Conservation (phyloP, 2,329 filamentous ascomycete species). For the Microcyclospora tardicrescens region DNA sequence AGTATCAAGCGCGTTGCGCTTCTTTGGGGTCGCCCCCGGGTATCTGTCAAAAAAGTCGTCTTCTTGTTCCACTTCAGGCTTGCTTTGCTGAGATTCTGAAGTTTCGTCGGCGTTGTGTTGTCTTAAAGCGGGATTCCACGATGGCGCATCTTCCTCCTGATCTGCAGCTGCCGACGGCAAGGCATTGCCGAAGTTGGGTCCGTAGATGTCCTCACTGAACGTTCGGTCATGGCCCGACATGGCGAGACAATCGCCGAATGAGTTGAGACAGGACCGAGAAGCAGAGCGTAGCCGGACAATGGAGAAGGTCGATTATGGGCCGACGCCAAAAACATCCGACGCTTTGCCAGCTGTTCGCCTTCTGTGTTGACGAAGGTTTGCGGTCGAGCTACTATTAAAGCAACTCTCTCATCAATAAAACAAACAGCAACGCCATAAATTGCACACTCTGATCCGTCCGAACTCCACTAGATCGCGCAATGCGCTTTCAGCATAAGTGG, state of each 20-base stretch:
- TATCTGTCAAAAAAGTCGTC: constrained; percentile 27
- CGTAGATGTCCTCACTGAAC: constrained; percentile 20
- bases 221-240: not conserved
- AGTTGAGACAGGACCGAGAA: too few relatives aligned
- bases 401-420: too few relatives aligned
- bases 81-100: not conserved
- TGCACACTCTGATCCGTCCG: too few relatives aligned
- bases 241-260: too few relatives aligned
- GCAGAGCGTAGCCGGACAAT: not conserved
- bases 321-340: too few relatives aligned
- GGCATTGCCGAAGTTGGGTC: constrained; percentile 29
- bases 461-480: too few relatives aligned
- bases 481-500: too few relatives aligned
- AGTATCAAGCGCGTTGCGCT: constrained; percentile 2
- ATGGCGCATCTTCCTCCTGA: constrained; percentile 13
- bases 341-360: too few relatives aligned
- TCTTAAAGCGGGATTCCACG: constrained; percentile 45
- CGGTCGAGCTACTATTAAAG: too few relatives aligned
- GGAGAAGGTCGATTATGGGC: too few relatives aligned
- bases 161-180: constrained; percentile 12
- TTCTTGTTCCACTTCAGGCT: constrained; percentile 14
- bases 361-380: too few relatives aligned
- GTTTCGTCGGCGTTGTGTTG: constrained; percentile 6
- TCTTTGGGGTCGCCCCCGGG: constrained; percentile 14
- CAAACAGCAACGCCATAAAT: too few relatives aligned